Evolutionary conservation across 2,329 filamentous ascomycete genomes (phyloP).

Genomic region (Paraconiothyrium brasiliense): DNA sequence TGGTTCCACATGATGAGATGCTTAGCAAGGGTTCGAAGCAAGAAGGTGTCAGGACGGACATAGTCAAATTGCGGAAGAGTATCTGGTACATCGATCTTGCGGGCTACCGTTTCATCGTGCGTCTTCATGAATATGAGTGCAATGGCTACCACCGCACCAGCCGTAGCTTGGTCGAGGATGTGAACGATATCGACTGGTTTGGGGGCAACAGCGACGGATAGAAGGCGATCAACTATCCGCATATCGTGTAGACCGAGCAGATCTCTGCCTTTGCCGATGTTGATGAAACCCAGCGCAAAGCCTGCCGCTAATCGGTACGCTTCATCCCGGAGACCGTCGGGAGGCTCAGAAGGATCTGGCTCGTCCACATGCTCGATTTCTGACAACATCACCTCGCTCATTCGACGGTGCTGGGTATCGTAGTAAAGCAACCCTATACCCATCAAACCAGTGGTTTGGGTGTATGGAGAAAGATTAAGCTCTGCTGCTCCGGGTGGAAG

Average conservation of each 20-base stretch:
- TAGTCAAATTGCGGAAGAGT: slow-evolving; percentile 94
- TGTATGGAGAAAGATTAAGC: slow-evolving; percentile 89
- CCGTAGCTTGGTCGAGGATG: slow-evolving; percentile 89
- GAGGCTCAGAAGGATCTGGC: slow-evolving; percentile 72
- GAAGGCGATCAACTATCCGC: slow-evolving; percentile 86
- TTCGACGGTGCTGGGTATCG: slow-evolving; percentile 93
- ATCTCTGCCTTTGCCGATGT: slow-evolving; percentile 88
- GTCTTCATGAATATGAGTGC: slow-evolving; percentile 98
- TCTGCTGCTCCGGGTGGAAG: slow-evolving; percentile 91
- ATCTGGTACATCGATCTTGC: slow-evolving; percentile 92
- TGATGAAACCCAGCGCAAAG: slow-evolving; percentile 92
- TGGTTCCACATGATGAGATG: slow-evolving; percentile 93
- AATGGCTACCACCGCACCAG: slow-evolving; percentile 90
- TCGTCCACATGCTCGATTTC: slow-evolving; percentile 91
- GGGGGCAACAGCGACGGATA: slow-evolving; percentile 84
- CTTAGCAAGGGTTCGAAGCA: slow-evolving; percentile 86
- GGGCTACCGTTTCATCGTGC: slow-evolving; percentile 83
- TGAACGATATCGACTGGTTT: slow-evolving; percentile 94
- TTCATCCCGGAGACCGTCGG: slow-evolving; percentile 87
- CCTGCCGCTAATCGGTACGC: slow-evolving; percentile 96
- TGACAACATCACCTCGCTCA: slow-evolving; percentile 99
- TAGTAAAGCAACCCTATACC: slow-evolving; percentile 94
- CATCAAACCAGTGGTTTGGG: slow-evolving; percentile 96
- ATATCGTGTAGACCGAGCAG: slow-evolving; percentile 92
- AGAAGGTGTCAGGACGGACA: slow-evolving; percentile 89